Conservation (phyloP, 768 basidiomycete species). For the Scleroderma bovista region DNA sequence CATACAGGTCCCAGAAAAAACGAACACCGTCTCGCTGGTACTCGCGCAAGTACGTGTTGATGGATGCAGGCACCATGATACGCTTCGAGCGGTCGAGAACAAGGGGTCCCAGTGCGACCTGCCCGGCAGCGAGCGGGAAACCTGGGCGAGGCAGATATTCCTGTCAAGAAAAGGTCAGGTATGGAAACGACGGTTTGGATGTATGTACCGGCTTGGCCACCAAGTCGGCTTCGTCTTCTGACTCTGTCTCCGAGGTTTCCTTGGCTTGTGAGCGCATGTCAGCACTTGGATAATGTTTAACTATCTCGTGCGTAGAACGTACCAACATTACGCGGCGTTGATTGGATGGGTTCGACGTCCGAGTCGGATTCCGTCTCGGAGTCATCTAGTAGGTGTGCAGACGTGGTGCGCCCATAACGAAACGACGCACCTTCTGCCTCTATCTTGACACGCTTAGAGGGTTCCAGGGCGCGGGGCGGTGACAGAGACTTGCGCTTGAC, state of each 20-base stretch:
- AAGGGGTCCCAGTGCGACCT: conserved; percentile 40
- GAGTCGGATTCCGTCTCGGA: conserved; percentile 47
- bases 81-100: conserved; percentile 43
- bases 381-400: conserved; percentile 21
- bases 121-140: conserved; percentile 43
- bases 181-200: too few relatives aligned
- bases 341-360: conserved; percentile 18
- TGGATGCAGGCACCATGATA: conserved; percentile 55
- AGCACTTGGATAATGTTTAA: too few relatives aligned
- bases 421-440: conserved; percentile 11
- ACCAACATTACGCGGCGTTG: not conserved
- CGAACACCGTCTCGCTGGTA: conserved; percentile 86
- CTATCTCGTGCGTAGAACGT: not conserved
- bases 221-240: conserved; percentile 33
- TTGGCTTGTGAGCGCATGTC: conserved; percentile 1
- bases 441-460: conserved; percentile 15
- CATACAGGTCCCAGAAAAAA: conserved; percentile 76
- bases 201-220: conserved; percentile 25
- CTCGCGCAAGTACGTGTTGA: conserved; percentile 83
- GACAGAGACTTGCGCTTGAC: conserved; percentile 25
- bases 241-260: conserved; percentile 41
- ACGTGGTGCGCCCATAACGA: not conserved
- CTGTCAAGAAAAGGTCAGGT: too few relatives aligned
- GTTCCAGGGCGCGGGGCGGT: conserved; percentile 4
- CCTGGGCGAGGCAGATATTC: conserved; percentile 45